These are phyloP conservation scores for Funneliformis caledonium DNA, from an alignment of 371 early-diverging fungal genomes.

Conservation along the genomic window DNA sequence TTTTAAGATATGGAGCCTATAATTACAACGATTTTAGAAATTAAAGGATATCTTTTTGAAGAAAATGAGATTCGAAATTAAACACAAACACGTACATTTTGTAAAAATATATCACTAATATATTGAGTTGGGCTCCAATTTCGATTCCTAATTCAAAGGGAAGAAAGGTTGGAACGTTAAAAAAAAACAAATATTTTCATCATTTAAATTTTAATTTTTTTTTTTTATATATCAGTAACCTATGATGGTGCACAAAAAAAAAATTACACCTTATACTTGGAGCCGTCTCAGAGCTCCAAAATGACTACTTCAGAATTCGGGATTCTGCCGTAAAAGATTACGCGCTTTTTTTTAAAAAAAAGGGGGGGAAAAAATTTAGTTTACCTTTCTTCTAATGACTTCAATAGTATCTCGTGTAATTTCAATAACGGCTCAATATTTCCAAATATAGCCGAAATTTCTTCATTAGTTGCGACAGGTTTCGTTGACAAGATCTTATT, in stretches of 20 bases:
- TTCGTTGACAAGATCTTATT: conserved; percentile 39
- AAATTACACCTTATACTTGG: too few species aligned
- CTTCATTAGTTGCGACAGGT: conserved; percentile 46
- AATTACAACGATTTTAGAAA: not conserved
- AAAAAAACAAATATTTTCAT: not conserved
- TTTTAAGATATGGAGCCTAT: conserved; percentile 40
- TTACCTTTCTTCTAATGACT: conserved; percentile 57
- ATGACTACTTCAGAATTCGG: too few species aligned
- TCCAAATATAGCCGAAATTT: conserved; percentile 66
- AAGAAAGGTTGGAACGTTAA: not conserved
- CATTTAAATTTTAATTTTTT: too few species aligned
- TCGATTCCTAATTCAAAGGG: not conserved
- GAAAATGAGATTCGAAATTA: not conserved
- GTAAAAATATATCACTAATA: conserved; percentile 36
- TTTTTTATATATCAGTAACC: too few species aligned
- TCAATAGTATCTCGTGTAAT: conserved; percentile 72
- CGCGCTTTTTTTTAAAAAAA: not conserved
- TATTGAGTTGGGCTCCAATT: conserved; percentile 19
- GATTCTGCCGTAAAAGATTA: too few species aligned
- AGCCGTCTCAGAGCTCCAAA: too few species aligned
- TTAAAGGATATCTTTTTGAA: not conserved
- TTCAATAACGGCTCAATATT: conserved; percentile 70
- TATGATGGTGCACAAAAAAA: too few species aligned
- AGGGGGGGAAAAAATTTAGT: not conserved
- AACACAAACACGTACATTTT: conserved; percentile 29